These are phyloP conservation scores for Mycena belliarum DNA, from an alignment of 768 basidiomycete genomes.

Conservation along the genomic window DNA sequence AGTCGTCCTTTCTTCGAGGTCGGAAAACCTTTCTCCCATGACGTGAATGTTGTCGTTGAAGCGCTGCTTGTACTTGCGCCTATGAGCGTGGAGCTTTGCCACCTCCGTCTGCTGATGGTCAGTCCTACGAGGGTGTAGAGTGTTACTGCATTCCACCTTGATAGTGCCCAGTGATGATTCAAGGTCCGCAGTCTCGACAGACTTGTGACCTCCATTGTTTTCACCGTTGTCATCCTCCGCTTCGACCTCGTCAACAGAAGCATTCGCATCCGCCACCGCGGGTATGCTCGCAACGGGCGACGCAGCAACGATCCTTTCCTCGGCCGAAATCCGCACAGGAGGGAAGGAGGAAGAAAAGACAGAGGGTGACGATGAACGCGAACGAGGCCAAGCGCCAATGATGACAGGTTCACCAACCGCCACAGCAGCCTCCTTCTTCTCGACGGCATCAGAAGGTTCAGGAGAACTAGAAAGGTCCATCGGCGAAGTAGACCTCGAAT, in stretches of 20 bases:
- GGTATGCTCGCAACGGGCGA: constrained; percentile 15
- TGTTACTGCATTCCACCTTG: constrained; percentile 11
- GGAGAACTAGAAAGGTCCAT: constrained; percentile 24
- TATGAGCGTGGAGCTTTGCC: constrained; percentile 37
- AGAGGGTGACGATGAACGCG: constrained; percentile 35
- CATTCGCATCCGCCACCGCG: background rate
- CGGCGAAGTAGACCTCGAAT: constrained; percentile 17
- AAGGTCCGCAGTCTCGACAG: constrained; percentile 11
- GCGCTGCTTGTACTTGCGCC: constrained; percentile 41
- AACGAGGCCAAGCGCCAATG: constrained; percentile 46
- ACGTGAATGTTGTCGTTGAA: constrained; percentile 43
- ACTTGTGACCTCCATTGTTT: constrained; percentile 1
- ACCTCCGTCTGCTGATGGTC: constrained; percentile 34
- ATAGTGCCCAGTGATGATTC: constrained; percentile 16
- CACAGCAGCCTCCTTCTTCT: background rate
- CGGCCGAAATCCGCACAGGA: constrained; percentile 5
- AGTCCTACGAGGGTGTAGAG: constrained; percentile 8
- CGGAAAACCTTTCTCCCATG: constrained; percentile 40
- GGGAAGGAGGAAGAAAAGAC: constrained; percentile 14
- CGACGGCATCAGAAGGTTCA: constrained; percentile 10
- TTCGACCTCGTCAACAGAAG: background rate
- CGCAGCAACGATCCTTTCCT: constrained; percentile 18
- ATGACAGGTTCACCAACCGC: constrained; percentile 36
- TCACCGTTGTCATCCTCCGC: background rate
- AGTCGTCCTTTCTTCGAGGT: constrained; percentile 41